Evolutionary conservation across 257 asterid species (phyloP).

Genomic region (Mentha longifolia): DNA sequence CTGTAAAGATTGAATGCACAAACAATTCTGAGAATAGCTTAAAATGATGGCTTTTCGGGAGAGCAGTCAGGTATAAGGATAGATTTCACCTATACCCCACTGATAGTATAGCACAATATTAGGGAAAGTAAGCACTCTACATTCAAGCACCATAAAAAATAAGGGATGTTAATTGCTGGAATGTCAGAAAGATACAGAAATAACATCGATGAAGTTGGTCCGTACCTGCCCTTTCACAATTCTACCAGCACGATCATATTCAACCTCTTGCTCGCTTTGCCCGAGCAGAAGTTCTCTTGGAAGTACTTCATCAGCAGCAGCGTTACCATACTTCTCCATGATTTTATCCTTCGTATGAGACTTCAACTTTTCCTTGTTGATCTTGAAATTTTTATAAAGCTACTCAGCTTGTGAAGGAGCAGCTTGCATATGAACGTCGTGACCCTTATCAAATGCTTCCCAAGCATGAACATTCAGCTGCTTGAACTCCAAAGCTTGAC

Average conservation of each 20-base stretch:
- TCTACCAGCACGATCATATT: constrained; percentile 95
- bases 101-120: too few relatives aligned
- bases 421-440: constrained; percentile 96
- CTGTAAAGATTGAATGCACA: background rate
- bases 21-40: constrained; percentile 9
- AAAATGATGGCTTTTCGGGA: background rate
- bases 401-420: constrained; percentile 98
- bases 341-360: constrained; percentile 76
- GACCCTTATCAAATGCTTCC: constrained; percentile 98
- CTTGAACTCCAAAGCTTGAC: constrained; percentile 97
- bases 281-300: constrained; percentile 88
- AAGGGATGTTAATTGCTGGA: background rate
- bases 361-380: constrained; percentile 79
- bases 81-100: background rate
- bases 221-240: constrained; percentile 92
- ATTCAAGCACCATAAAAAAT: background rate
- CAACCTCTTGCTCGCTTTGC: constrained; percentile 85
- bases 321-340: constrained; percentile 93
- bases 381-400: constrained; percentile 71
- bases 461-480: constrained; percentile 90
- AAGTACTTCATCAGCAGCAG: constrained; percentile 79
- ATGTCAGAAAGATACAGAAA: background rate
- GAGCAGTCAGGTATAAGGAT: background rate
- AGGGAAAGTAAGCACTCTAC: background rate
- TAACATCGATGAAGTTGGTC: background rate